These are phyloP conservation scores for Coniochaeta sp. DNA, from an alignment of 2,329 filamentous ascomycete species.

Conservation along the genomic window DNA sequence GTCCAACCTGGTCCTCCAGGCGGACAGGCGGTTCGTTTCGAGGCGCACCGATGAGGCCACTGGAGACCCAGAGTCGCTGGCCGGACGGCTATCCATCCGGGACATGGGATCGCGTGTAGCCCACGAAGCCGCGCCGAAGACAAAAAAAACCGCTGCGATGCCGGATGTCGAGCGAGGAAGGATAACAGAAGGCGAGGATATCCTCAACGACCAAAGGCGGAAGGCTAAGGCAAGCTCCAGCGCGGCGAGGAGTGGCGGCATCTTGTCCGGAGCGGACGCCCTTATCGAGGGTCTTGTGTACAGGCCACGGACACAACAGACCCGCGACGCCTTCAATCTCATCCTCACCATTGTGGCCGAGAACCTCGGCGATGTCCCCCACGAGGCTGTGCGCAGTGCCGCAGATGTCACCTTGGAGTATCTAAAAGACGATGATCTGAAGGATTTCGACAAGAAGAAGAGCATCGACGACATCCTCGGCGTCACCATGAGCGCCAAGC, in stretches of 20 bases:
- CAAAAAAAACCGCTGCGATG: constrained; percentile 66
- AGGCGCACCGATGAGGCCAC: constrained; percentile 91
- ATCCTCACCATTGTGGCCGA: constrained; percentile 86
- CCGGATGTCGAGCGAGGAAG: constrained; percentile 68
- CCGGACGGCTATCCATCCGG: constrained; percentile 83
- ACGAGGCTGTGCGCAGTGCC: constrained; percentile 86
- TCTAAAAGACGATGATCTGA: constrained; percentile 90
- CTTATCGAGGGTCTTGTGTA: constrained; percentile 89
- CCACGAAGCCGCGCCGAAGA: constrained; percentile 72
- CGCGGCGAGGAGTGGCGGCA: constrained; percentile 62
- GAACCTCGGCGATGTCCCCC: constrained; percentile 85
- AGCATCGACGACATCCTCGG: constrained; percentile 92
- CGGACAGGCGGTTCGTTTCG: constrained; percentile 91
- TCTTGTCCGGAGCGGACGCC: constrained; percentile 77
- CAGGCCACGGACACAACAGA: constrained; percentile 83
- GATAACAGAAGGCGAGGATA: constrained; percentile 74
- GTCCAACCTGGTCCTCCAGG: constrained; percentile 99
- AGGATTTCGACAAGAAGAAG: constrained; percentile 98
- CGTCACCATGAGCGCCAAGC: constrained; percentile 72
- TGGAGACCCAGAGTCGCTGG: constrained; percentile 94
- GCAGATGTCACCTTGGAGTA: constrained; percentile 88
- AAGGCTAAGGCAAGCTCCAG: constrained; percentile 72
- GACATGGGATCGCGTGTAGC: constrained; percentile 88
- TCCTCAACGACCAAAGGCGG: constrained; percentile 74
- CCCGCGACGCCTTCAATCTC: constrained; percentile 86